A percentile compares a stretch with the other conserved stretches of the same genome.
Evolutionary conservation across 495 filamentous ascomycete genomes (phyloP).

Genomic region (Hypoxylon trugodes): DNA sequence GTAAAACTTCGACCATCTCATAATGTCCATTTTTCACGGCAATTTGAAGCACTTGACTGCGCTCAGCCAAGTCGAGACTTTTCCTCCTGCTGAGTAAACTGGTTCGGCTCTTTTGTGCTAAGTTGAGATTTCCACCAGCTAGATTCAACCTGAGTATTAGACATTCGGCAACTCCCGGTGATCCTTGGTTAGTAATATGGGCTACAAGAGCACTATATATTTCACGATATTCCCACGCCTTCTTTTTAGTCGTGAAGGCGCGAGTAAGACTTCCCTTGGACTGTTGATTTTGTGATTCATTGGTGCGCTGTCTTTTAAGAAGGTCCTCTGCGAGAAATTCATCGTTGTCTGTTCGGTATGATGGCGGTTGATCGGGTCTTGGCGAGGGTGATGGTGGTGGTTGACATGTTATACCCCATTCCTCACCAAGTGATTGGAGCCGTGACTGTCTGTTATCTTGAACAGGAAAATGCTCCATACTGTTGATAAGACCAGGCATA

Average conservation of each 20-base stretch:
- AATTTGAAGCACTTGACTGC: conserved; percentile 53
- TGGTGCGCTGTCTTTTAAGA: conserved; percentile 50
- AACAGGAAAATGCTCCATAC: conserved; percentile 33
- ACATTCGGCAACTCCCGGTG: conserved; percentile 56
- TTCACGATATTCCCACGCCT: conserved; percentile 56
- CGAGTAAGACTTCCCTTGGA: conserved; percentile 51
- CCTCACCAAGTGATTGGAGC: conserved; percentile 49
- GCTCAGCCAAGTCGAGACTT: conserved; percentile 55
- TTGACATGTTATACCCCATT: conserved; percentile 45
- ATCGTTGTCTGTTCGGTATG: conserved; percentile 50
- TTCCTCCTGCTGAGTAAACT: conserved; percentile 52
- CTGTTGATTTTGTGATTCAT: conserved; percentile 41
- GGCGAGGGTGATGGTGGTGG: conserved; percentile 30
- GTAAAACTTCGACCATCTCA: conserved; percentile 59
- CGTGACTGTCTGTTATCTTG: conserved; percentile 45
- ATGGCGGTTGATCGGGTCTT: conserved; percentile 40
- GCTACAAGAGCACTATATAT: conserved; percentile 54
- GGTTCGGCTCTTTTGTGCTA: conserved; percentile 50
- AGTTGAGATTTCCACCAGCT: conserved; percentile 54
- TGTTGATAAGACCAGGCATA: conserved; percentile 20
- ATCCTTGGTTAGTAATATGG: conserved; percentile 52
- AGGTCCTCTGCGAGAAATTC: conserved; percentile 54
- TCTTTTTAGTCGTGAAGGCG: conserved; percentile 56
- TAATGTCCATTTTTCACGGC: conserved; percentile 54
- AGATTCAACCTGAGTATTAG: conserved; percentile 53